Percentiles rank a stretch among this genome's conserved stretches.
Evolutionary conservation across 208 protist genomes (phyloP).

Genomic region (Crithidia mellificae): DNA sequence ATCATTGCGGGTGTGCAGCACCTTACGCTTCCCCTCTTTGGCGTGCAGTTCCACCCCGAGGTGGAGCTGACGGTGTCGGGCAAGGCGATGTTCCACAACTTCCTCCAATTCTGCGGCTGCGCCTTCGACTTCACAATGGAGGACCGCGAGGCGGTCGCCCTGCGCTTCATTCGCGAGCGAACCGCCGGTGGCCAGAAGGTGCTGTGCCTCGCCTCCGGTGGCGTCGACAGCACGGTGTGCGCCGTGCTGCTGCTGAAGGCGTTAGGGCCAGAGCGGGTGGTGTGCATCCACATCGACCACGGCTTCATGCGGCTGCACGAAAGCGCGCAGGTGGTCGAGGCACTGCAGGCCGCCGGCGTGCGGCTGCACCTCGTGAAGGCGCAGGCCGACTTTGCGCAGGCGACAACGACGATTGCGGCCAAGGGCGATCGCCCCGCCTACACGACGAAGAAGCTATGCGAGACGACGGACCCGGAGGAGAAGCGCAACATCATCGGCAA

Average conservation of each 20-base stretch:
- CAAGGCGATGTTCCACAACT: conserved; percentile 94
- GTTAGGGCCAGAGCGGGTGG: conserved; percentile 91
- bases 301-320: conserved; percentile 97
- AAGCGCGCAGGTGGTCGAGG: conserved; percentile 77
- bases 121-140: conserved; percentile 82
- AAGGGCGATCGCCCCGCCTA: conserved; percentile 53
- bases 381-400: conserved; percentile 70
- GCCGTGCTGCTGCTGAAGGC: conserved; percentile 95
- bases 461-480: conserved; percentile 82
- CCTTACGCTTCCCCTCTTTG: conserved; percentile 68
- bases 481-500: conserved; percentile 99
- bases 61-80: conserved; percentile 96
- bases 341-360: conserved; percentile 77
- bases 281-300: conserved; percentile 98
- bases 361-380: conserved; percentile 76
- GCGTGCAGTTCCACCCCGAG: conserved; percentile 98
- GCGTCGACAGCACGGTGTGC: conserved; percentile 98
- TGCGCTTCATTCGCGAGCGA: conserved; percentile 87
- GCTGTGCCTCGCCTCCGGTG: conserved; percentile 96
- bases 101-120: conserved; percentile 87
- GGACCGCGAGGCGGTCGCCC: conserved; percentile 86
- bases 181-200: conserved; percentile 90
- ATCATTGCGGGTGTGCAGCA: conserved; percentile 88
- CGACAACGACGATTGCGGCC: conserved; percentile 74
- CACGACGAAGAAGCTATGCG: conserved; percentile 60